A percentile compares a stretch with the other conserved stretches of the same genome.
Conservation (phyloP, 768 basidiomycete genomes). For the Rhodotorula babjevae region DNA sequence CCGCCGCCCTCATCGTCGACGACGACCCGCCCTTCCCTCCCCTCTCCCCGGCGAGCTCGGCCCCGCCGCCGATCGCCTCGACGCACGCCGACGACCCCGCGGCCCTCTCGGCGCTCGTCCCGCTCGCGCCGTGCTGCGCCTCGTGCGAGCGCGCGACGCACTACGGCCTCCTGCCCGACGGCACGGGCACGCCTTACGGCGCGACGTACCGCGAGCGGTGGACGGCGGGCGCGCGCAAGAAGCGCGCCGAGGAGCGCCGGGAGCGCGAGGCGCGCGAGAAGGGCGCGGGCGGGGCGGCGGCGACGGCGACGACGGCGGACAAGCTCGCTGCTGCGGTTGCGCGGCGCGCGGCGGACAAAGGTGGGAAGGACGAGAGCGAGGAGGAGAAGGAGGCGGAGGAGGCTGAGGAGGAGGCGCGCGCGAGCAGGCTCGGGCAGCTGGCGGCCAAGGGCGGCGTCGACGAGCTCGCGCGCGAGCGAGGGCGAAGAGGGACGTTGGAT, state of each 20-base stretch:
- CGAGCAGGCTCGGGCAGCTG: not conserved
- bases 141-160: not conserved
- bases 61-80: not conserved
- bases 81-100: not conserved
- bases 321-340: too few species aligned
- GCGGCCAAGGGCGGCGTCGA: conserved; percentile 13
- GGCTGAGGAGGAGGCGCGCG: not conserved
- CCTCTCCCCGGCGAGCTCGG: not conserved
- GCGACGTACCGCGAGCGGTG: conserved; percentile 6
- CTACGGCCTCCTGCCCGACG: not conserved
- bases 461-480: conserved; percentile 3
- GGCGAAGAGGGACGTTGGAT: not conserved
- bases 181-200: not conserved
- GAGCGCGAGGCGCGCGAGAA: conserved; percentile 2
- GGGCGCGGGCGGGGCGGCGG: not conserved
- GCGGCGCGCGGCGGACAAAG: not conserved
- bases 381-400: conserved; percentile 8
- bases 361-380: not conserved
- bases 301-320: not conserved
- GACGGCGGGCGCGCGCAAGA: conserved; percentile 6
- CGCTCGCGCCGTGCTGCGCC: not conserved
- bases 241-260: conserved; percentile 1
- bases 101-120: not conserved
- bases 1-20: not conserved
- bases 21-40: not conserved